These are phyloP conservation scores for Alternaria alternata DNA, from an alignment of 2,329 filamentous ascomycete species.

Conservation along the genomic window DNA sequence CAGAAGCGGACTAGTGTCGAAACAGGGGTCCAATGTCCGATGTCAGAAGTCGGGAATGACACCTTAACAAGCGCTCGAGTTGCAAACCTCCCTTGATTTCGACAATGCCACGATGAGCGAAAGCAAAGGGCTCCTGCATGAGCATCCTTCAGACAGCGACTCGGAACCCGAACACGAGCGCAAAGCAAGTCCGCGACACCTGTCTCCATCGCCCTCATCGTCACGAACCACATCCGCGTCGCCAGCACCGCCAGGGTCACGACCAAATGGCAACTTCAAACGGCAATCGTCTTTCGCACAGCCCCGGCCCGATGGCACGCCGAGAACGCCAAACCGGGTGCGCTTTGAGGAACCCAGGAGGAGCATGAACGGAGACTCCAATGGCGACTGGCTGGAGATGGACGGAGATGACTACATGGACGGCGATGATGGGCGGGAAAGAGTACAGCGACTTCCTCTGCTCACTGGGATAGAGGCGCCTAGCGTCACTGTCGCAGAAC, in stretches of 20 bases:
- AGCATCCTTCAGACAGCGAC: conserved; percentile 43
- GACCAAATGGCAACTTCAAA: conserved; percentile 39
- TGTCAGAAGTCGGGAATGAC: conserved; percentile 14
- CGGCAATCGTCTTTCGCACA: conserved; percentile 58
- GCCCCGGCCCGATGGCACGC: conserved; percentile 58
- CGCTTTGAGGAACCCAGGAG: conserved; percentile 67
- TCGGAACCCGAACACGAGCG: conserved; percentile 34
- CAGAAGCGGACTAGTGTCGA: conserved; percentile 2
- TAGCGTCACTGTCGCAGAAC: conserved; percentile 73
- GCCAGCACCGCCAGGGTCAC: conserved; percentile 35
- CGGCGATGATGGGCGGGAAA: conserved; percentile 46
- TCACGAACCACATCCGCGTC: conserved; percentile 43
- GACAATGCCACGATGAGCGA: conserved; percentile 52
- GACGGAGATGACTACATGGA: conserved; percentile 70
- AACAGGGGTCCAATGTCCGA: conserved; percentile 22
- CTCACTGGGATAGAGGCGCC: conserved; percentile 86
- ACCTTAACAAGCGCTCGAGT: conserved; percentile 4
- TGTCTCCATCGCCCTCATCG: conserved; percentile 38
- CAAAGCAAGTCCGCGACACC: conserved; percentile 26
- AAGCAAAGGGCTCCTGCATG: conserved; percentile 50
- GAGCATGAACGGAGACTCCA: conserved; percentile 45
- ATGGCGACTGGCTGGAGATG: conserved; percentile 58
- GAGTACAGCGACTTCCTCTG: conserved; percentile 69
- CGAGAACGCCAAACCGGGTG: conserved; percentile 75
- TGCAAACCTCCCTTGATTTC: conserved; percentile 7